Evolutionary conservation across 2,329 filamentous ascomycete species (phyloP).

Genomic region (Pyricularia pennisetigena): DNA sequence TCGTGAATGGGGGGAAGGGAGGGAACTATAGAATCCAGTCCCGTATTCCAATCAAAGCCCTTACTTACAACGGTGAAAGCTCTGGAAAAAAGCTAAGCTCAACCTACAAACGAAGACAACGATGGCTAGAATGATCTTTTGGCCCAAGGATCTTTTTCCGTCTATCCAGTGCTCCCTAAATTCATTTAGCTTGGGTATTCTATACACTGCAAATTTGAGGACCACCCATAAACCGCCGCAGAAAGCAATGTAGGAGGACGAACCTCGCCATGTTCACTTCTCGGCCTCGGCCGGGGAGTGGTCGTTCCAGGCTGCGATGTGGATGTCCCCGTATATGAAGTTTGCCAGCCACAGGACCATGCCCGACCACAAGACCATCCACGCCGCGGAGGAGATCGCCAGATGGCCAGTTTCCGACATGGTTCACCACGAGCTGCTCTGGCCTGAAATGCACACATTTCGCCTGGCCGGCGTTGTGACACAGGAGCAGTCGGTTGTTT

Average conservation of each 20-base stretch:
- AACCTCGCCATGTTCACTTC: neutral
- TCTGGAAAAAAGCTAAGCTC: neutral
- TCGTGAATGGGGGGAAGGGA: no score
- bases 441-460: neutral
- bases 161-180: slow-evolving; percentile 5
- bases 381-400: neutral
- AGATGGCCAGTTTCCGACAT: neutral
- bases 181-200: neutral
- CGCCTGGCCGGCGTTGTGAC: neutral
- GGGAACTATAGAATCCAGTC: no score
- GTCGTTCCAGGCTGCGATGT: slow-evolving; percentile 2
- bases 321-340: neutral
- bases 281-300: neutral
- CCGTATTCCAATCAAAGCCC: neutral
- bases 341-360: slow-evolving; percentile 1
- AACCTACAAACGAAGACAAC: slow-evolving; percentile 1
- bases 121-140: neutral
- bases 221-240: slow-evolving; percentile 2
- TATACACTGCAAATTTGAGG: neutral
- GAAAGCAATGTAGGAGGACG: neutral
- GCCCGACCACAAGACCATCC: neutral
- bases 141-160: neutral
- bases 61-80: neutral
- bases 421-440: neutral
- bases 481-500: neutral